Evolutionary conservation across 1,139 yeast species (phyloP).

Genomic region (Nadsonia starkeyi-henricii): DNA sequence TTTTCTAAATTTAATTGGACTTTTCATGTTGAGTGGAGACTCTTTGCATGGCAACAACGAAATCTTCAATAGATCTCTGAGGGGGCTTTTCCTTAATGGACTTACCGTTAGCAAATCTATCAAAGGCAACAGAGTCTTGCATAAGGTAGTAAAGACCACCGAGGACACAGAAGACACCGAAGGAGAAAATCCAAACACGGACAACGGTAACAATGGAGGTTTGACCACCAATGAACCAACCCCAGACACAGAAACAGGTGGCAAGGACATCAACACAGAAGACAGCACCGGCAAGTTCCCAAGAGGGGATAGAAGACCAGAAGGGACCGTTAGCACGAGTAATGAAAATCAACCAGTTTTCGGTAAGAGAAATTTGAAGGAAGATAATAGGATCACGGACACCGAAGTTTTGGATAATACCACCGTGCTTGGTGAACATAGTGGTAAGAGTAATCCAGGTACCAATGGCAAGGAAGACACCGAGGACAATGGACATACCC

Average conservation of each 20-base stretch:
- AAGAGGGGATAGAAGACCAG: conserved; percentile 59
- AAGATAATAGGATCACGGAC: conserved; percentile 53
- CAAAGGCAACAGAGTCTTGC: conserved; percentile 76
- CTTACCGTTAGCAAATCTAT: conserved; percentile 89
- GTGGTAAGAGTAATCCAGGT: conserved; percentile 64
- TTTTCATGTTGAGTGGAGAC: conserved; percentile 95
- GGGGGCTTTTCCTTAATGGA: conserved; percentile 51
- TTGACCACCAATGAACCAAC: conserved; percentile 62
- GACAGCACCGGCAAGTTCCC: conserved; percentile 65
- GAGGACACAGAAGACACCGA: conserved; percentile 57
- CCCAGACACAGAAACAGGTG: conserved; percentile 55
- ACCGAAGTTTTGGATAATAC: conserved; percentile 63
- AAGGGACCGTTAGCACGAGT: conserved; percentile 71
- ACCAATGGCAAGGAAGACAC: conserved; percentile 52
- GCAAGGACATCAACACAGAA: conserved; percentile 54
- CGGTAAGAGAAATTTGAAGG: conserved; percentile 62
- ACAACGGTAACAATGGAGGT: conserved; percentile 56
- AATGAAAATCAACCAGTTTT: conserved; percentile 67
- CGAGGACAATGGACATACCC: conserved; percentile 62
- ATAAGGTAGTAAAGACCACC: conserved; percentile 59
- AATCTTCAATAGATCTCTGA: conserved; percentile 81
- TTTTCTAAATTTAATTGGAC: conserved; percentile 18
- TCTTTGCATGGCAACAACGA: conserved; percentile 94
- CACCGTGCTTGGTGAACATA: conserved; percentile 45
- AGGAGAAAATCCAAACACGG: conserved; percentile 54